Base-by-base conservation (phyloP, 805 yeast genomes). In the Blastobotrys terrestris region DNA sequence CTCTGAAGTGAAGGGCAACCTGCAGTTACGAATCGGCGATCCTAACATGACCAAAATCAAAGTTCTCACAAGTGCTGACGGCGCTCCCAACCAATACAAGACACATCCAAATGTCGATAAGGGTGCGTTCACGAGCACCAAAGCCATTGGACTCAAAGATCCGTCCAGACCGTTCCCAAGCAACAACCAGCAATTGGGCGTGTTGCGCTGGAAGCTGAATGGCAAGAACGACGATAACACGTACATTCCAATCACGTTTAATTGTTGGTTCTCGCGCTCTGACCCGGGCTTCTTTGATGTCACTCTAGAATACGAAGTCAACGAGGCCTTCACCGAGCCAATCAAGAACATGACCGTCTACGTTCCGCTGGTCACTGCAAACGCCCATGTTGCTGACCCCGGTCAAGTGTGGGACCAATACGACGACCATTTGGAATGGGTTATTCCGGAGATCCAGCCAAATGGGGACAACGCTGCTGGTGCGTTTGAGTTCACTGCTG, bases 51-150 rank as follows among this genome's bases (percentile, higher is more conserved):
- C 95, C 13, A 78, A 77, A 60, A 79, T 89, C 52, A 80, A 79
- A 65, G 76, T 94, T 54, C 64, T 78, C 56, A 72, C 91, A 58
- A 68, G 73, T 43, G 75, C 82, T 43, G 74, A 70, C 19, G 77
- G 77, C 31, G 70, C 73, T 43, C 70, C 77, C 68, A 73, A 82
- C 46, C 90, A 85, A 65, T 94, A 80, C 74, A 91, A 91, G 70
- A 90, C 98, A 14, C 97, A 94, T 74, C 99, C 99, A 58, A 91
- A 92, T 67, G 95, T 94, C 59, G 97, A 94, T 72, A 84, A 87
- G 64, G 73, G 72, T 43, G 69, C 80, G 63, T 94, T 92, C 68
- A 75, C 77, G 45, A 66, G 77, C 13, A 68, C 74, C 14, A 74
- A 78, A 53, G 69, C 78, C 44, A 81, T 94, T 63, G 85, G 85